Percentiles rank a stretch among this genome's conserved stretches.
Evolutionary conservation across 805 yeast species (phyloP).

Genomic region (Saturnispora bothae): DNA sequence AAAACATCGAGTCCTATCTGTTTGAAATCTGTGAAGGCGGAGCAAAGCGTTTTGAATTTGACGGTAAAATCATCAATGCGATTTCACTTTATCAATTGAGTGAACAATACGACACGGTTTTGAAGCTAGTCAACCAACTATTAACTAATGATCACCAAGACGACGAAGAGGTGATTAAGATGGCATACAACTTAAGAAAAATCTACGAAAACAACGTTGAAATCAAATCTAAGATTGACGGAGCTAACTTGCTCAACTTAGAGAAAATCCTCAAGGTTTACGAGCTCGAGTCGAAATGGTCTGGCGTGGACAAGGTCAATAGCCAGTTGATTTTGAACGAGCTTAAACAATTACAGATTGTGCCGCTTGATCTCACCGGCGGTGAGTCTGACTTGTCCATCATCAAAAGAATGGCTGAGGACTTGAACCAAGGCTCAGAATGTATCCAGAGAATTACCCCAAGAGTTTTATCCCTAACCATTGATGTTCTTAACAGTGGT

Average conservation of each 20-base stretch:
- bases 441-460: slow-evolving; percentile 73
- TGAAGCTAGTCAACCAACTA: slow-evolving; percentile 60
- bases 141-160: slow-evolving; percentile 63
- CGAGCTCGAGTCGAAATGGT: slow-evolving; percentile 48
- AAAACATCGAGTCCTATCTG: slow-evolving; percentile 49
- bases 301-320: neutral
- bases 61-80: slow-evolving; percentile 81
- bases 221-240: slow-evolving; percentile 44
- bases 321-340: slow-evolving; percentile 27
- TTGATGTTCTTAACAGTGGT: slow-evolving; percentile 43
- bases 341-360: slow-evolving; percentile 49
- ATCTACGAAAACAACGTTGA: slow-evolving; percentile 45
- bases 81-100: slow-evolving; percentile 77
- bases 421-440: slow-evolving; percentile 54
- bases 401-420: slow-evolving; percentile 58
- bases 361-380: slow-evolving; percentile 42
- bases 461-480: slow-evolving; percentile 64
- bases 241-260: slow-evolving; percentile 49
- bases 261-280: slow-evolving; percentile 54
- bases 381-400: slow-evolving; percentile 41
- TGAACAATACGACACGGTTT: slow-evolving; percentile 77
- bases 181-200: slow-evolving; percentile 35
- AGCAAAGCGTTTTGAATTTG: slow-evolving; percentile 81
- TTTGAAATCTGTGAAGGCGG: slow-evolving; percentile 71
- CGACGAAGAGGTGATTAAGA: slow-evolving; percentile 37